Percentiles rank a stretch among this genome's conserved stretches.
phyloP scores from a whole-genome alignment of 768 basidiomycete genomes.

The Suillus paluster region DNA sequence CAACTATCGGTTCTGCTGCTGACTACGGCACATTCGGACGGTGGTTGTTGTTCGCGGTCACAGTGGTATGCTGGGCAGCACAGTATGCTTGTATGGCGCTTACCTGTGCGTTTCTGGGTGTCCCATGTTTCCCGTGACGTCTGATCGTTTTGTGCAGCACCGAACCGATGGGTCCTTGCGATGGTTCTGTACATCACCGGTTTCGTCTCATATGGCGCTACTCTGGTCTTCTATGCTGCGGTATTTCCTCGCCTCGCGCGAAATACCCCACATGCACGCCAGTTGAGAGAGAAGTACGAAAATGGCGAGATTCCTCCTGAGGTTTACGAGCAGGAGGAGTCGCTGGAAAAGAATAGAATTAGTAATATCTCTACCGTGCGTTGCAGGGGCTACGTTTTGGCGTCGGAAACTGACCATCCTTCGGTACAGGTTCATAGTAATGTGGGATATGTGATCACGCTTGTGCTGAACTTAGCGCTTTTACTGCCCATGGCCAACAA shows the following conservation, averaged over 20 bases:
- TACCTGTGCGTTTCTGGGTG: constrained; percentile 51
- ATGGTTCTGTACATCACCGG: constrained; percentile 84
- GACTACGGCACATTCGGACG: constrained; percentile 61
- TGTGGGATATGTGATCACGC: constrained; percentile 69
- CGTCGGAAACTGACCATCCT: background rate
- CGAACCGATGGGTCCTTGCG: constrained; percentile 71
- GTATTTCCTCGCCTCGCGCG: constrained; percentile 81
- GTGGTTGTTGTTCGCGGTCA: constrained; percentile 75
- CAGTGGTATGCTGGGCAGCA: constrained; percentile 78
- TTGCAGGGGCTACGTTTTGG: background rate
- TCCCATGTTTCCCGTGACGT: background rate
- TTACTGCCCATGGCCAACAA: constrained; percentile 61
- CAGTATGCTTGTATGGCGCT: constrained; percentile 80
- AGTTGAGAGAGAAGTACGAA: constrained; percentile 58
- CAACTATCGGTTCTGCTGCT: constrained; percentile 61
- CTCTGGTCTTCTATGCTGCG: constrained; percentile 81
- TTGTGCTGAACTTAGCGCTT: constrained; percentile 70
- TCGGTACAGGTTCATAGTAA: constrained; percentile 68
- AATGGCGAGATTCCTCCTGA: constrained; percentile 60
- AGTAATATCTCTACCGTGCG: constrained; percentile 83
- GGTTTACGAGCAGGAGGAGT: constrained; percentile 75
- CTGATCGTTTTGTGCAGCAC: constrained; percentile 41
- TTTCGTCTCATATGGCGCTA: constrained; percentile 80
- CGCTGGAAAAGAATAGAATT: constrained; percentile 82
- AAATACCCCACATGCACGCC: constrained; percentile 68